phyloP scores from a whole-genome alignment of 441 rosid genomes.

The Gossypium schwendimanii region DNA sequence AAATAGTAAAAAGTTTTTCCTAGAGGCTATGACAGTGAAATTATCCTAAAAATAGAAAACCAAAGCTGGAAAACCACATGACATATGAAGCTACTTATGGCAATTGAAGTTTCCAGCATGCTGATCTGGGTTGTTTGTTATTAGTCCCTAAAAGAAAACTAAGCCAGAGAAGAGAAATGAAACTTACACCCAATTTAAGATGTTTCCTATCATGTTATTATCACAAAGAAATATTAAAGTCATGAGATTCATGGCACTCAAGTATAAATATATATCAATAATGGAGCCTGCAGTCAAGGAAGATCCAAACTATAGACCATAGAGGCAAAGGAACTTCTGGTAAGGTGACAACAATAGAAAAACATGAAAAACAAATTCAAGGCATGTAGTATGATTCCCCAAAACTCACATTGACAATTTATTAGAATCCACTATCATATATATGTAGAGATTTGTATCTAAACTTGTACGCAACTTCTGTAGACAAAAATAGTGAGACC shows the following conservation, averaged over 20 bases:
- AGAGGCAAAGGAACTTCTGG: neutral
- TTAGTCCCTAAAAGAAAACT: neutral
- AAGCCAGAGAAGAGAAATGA: neutral
- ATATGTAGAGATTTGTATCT: neutral
- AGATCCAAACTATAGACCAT: neutral
- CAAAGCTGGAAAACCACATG: neutral
- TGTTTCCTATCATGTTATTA: neutral
- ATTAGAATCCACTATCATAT: neutral
- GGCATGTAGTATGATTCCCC: neutral
- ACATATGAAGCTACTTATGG: neutral
- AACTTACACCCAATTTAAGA: neutral
- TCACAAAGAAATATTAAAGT: neutral
- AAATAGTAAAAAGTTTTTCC: neutral
- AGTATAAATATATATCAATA: neutral
- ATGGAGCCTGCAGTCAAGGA: neutral
- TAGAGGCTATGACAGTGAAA: neutral
- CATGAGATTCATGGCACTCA: neutral
- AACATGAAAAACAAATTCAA: neutral
- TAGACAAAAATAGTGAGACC: neutral
- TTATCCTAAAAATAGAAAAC: neutral
- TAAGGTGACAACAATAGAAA: neutral
- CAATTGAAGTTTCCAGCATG: neutral
- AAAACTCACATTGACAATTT: neutral
- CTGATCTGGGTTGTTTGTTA: neutral
- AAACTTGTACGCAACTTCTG: neutral